These are phyloP conservation scores for Penicillium sp. DNA, from an alignment of 2,329 filamentous ascomycete species.

Conservation along the genomic window DNA sequence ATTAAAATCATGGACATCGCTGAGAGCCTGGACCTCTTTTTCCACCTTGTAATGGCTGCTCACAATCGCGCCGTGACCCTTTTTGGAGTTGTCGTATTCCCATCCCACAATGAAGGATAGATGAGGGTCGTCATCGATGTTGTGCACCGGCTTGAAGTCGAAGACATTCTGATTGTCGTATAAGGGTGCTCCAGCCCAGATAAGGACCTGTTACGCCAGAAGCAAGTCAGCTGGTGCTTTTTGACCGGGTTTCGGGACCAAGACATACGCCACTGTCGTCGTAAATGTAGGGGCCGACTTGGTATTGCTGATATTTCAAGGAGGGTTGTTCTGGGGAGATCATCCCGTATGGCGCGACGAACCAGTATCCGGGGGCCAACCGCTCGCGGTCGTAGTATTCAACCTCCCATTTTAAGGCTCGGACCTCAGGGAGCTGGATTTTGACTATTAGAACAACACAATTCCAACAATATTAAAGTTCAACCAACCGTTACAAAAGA, in stretches of 20 bases:
- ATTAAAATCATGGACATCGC: conserved; percentile 35
- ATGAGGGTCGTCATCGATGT: conserved; percentile 46
- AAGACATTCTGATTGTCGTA: conserved; percentile 51
- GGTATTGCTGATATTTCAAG: conserved; percentile 40
- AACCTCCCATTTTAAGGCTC: conserved; percentile 32
- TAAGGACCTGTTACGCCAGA: conserved; percentile 37
- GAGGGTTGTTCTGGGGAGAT: conserved; percentile 26
- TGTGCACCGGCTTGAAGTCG: conserved; percentile 47
- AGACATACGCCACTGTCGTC: conserved; percentile 46
- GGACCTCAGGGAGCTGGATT: conserved; percentile 31
- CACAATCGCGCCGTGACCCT: conserved; percentile 51
- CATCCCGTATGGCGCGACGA: conserved; percentile 48
- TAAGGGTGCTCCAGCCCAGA: conserved; percentile 51
- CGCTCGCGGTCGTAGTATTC: conserved; percentile 24
- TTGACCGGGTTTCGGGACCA: neutral
- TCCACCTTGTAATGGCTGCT: conserved; percentile 49
- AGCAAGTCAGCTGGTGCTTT: conserved; percentile 9
- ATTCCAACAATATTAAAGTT: neutral
- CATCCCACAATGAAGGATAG: conserved; percentile 49
- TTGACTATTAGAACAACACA: conserved; percentile 5
- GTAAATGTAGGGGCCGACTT: conserved; percentile 52
- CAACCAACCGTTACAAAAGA: conserved; percentile 36
- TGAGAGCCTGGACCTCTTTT: conserved; percentile 38
- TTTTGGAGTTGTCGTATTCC: conserved; percentile 36
- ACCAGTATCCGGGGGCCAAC: conserved; percentile 48